Base-by-base conservation (phyloP, 163 green algal genomes). In the Scenedesmus sp. region DNA sequence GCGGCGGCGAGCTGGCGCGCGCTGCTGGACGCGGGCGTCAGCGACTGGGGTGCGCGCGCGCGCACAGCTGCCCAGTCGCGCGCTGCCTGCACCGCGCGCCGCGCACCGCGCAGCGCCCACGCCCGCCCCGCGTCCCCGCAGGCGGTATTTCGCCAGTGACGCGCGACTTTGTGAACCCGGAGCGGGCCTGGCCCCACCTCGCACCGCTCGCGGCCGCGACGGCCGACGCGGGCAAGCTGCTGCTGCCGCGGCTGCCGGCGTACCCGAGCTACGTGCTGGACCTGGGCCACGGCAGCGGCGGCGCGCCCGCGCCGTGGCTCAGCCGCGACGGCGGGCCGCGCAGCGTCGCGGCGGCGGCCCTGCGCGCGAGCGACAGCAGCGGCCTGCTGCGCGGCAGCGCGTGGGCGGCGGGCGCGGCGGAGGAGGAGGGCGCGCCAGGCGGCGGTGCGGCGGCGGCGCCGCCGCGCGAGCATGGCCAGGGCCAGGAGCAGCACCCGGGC, bases 61-160 rank as follows among this genome's bases (percentile, higher is more conserved):
- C 44, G 58, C 24, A 39, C 57, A 62, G 3, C 15, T 65, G 3
- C 39, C n/a, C 2, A n/a, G 57, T 45, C 0, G 22, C 14, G 33
- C 28, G 28, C 39, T 2, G n/a, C 20, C 22, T 45, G 4, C 56
- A 20, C 24, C 39, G 20, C 14, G 4, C 56, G 5, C 17, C 31
- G 17, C 56, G 4, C 7, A 39, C 2, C 36, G 51, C 39, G 39
- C 10, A 10, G 6, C 39, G n/a, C 10, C 7, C 39, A 15, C 13
- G 22, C 53, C 18, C 58, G n/a, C 13, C 51, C 13, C 58, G 22
- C 11, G 2, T 58, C n/a, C 13, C 54, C 15, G 11, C 76, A 88
- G 84, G 93, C 39, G 93, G 94, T 66, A 89, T 98, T 22, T 94
- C 87, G 0, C 93, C 93, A 3, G 34, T 98, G 18, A 97, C 94